Base-by-base conservation (phyloP, 75 land plant genomes). In the Pinus tabuliformis region DNA sequence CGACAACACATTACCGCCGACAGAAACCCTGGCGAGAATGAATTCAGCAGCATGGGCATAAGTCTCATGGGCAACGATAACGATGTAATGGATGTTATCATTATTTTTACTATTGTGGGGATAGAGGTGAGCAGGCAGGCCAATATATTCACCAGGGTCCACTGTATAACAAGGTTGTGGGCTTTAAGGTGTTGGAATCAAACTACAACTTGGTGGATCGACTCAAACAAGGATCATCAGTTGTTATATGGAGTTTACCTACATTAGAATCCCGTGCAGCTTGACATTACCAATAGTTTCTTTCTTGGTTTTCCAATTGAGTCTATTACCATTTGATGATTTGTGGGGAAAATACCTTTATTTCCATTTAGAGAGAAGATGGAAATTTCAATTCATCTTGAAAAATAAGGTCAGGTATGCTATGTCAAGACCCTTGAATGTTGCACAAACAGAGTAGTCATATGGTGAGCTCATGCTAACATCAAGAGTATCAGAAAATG, bases 101-200 rank as follows among this genome's bases (percentile, higher is more conserved):
- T 95, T 37, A 93, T 95, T 78, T 93, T 96, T 0, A 96, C 96
- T 39, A 87, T 81, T 2, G 62, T 74, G 57, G 98, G 97, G 0
- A 78, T 95, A 5, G 24, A 85, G 7, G 72, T 95, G 4, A 73
- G 77, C 24, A 94, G 98, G 4, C 94, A 88, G 70, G 97, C 92
- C 63, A 95, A 95, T 73, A 70, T 74, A 3, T 26, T 95, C 36
- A 81, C 87, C 3, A 91, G 91, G 1, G 90, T 88, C 1, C 98
- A 91, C 71, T 88, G 92, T 95, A 95, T 70, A 95, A 95, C 82
- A 93, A 95, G 77, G 98, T 94, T 11, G 85, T 94, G 11, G 85
- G 74, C 2, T 85, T 81, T 36, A 96, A 5, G 98, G 98, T 4
- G 80, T 87, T 49, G 98, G 97, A 5, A 89, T 95, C 42, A 73